A percentile compares a stretch with the other conserved stretches of the same genome.
These are phyloP conservation scores for Dictyostelium purpureum DNA, from an alignment of 78 protist species.

Conservation along the genomic window DNA sequence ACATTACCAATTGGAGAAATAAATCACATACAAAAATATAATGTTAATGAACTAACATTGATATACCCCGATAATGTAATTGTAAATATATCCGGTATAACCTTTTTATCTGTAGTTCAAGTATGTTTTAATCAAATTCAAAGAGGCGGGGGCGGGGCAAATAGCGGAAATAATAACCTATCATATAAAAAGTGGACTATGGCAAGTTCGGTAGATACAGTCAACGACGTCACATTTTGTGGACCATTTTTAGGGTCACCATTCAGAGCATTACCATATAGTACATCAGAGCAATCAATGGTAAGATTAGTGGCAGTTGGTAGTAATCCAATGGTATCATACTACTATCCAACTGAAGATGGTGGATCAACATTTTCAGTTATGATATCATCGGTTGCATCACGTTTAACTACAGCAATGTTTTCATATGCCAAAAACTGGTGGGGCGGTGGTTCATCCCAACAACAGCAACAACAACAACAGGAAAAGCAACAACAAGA, in stretches of 20 bases:
- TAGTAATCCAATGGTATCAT: slow-evolving; percentile 51
- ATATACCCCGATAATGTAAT: slow-evolving; percentile 57
- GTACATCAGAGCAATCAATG: slow-evolving; percentile 46
- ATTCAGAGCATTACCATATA: slow-evolving; percentile 65
- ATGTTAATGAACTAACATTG: slow-evolving; percentile 24
- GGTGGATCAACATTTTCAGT: slow-evolving; percentile 40
- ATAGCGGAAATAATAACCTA: neutral
- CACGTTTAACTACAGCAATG: slow-evolving; percentile 76
- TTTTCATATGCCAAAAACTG: slow-evolving; percentile 75
- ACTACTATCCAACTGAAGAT: slow-evolving; percentile 68
- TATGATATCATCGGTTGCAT: slow-evolving; percentile 64
- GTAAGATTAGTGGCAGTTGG: slow-evolving; percentile 54
- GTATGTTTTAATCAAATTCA: slow-evolving; percentile 49
- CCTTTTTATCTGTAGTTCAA: neutral
- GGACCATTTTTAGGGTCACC: slow-evolving; percentile 77
- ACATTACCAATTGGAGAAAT: slow-evolving; percentile 11
- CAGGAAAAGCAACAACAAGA: neutral
- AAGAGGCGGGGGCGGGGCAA: slow-evolving; percentile 4
- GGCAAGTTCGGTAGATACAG: slow-evolving; percentile 12
- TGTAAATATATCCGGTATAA: slow-evolving; percentile 34
- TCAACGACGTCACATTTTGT: slow-evolving; percentile 33
- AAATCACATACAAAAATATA: neutral
- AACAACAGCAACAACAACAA: neutral
- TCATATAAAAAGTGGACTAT: slow-evolving; percentile 47
- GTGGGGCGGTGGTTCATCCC: slow-evolving; percentile 44